A percentile compares a stretch with the other conserved stretches of the same genome.
These are phyloP conservation scores for Aurifilum marmelostoma DNA, from an alignment of 2,329 filamentous ascomycete species.

Conservation along the genomic window DNA sequence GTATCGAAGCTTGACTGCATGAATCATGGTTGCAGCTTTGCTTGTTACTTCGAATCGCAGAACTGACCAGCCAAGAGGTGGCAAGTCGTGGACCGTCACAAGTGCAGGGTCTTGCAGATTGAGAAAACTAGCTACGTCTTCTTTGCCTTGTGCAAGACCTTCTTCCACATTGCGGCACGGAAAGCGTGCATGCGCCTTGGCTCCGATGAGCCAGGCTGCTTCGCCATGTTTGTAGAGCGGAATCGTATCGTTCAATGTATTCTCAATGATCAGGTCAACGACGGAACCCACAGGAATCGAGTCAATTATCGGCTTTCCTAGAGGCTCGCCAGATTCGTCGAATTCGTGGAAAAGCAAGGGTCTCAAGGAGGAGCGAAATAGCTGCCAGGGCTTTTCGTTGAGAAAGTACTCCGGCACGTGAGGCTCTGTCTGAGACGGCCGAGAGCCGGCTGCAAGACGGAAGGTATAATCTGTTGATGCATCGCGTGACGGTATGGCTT, in stretches of 20 bases:
- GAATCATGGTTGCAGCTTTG: constrained; percentile 29
- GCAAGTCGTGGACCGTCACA: constrained; percentile 29
- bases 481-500: background rate
- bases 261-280: constrained; percentile 25
- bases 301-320: background rate
- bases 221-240: constrained; percentile 33
- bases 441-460: constrained; percentile 22
- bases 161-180: constrained; percentile 13
- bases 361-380: constrained; percentile 27
- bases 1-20: constrained; percentile 28
- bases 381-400: constrained; percentile 28
- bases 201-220: constrained; percentile 32
- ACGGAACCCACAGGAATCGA: constrained; percentile 24
- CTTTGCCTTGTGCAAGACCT: background rate
- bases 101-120: constrained; percentile 26
- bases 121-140: background rate
- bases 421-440: constrained; percentile 18
- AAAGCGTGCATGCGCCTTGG: constrained; percentile 20
- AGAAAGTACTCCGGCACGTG: constrained; percentile 22
- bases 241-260: constrained; percentile 18
- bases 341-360: constrained; percentile 27
- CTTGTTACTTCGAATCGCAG: constrained; percentile 27
- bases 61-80: constrained; percentile 29
- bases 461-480: constrained; percentile 26
- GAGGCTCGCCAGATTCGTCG: background rate